These are phyloP conservation scores for Colletotrichum kahawae DNA, from an alignment of 2,329 filamentous ascomycete genomes.

Conservation along the genomic window DNA sequence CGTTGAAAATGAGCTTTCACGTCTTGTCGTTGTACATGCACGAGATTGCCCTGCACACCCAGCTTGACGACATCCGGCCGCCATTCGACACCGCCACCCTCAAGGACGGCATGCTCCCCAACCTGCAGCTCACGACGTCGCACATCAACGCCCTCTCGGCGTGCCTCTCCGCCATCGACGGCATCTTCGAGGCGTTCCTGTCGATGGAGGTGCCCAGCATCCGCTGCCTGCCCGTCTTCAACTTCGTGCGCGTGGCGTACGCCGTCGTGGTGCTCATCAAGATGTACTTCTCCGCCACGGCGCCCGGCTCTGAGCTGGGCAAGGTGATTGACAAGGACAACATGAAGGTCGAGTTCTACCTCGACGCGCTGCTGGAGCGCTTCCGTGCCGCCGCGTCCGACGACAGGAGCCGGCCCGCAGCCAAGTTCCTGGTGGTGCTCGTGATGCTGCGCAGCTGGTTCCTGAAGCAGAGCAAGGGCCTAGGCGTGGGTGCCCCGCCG, in stretches of 20 bases:
- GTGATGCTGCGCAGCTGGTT: slow-evolving; percentile 76
- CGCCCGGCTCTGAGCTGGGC: slow-evolving; percentile 69
- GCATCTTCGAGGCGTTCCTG: slow-evolving; percentile 69
- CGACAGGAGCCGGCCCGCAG: slow-evolving; percentile 67
- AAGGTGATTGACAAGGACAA: slow-evolving; percentile 71
- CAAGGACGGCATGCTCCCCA: slow-evolving; percentile 45
- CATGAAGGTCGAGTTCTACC: slow-evolving; percentile 68
- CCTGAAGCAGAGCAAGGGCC: slow-evolving; percentile 49
- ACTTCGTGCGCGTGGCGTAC: slow-evolving; percentile 75
- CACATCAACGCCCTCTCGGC: slow-evolving; percentile 71
- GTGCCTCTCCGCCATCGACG: slow-evolving; percentile 71
- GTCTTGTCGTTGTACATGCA: slow-evolving; percentile 76
- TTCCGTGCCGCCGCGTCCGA: slow-evolving; percentile 68
- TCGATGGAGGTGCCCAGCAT: slow-evolving; percentile 63
- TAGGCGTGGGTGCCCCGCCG: neutral
- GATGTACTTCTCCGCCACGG: slow-evolving; percentile 71
- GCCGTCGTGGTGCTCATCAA: slow-evolving; percentile 76
- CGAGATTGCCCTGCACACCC: slow-evolving; percentile 73
- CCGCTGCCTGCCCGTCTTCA: slow-evolving; percentile 71
- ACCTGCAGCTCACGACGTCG: slow-evolving; percentile 52
- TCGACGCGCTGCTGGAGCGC: slow-evolving; percentile 73
- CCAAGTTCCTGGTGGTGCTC: slow-evolving; percentile 74
- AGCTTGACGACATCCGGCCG: slow-evolving; percentile 58
- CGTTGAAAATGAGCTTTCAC: slow-evolving; percentile 67
- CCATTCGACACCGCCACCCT: slow-evolving; percentile 51